phyloP scores from a whole-genome alignment of 2,329 filamentous ascomycete genomes.

The Simplicillium sp. region DNA sequence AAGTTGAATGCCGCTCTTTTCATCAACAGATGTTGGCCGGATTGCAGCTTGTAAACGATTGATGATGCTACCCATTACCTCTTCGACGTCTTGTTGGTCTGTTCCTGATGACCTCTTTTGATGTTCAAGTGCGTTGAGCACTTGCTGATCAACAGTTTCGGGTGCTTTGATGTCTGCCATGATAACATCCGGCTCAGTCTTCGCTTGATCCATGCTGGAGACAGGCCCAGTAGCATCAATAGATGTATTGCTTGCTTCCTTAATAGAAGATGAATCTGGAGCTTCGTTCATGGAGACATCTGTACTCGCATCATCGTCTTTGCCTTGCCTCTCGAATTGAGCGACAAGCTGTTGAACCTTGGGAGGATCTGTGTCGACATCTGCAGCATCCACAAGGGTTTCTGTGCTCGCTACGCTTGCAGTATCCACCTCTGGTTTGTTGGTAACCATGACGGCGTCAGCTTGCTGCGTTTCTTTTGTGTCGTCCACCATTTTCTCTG shows the following conservation, averaged over 20 bases:
- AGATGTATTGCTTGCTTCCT: too few relatives aligned
- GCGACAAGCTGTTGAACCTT: too few relatives aligned
- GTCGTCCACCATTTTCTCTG: too few relatives aligned
- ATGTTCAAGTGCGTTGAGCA: conserved; percentile 34
- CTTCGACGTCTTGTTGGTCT: conserved; percentile 88
- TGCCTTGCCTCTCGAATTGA: conserved; percentile 1
- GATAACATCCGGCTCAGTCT: conserved; percentile 12
- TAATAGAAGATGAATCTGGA: too few relatives aligned
- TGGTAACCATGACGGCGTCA: conserved; percentile 8
- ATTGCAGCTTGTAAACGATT: conserved; percentile 88
- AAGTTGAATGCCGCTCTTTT: conserved; percentile 61
- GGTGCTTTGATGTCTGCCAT: conserved; percentile 21
- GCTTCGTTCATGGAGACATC: neutral
- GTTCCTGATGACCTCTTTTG: conserved; percentile 39
- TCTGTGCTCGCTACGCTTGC: conserved; percentile 40
- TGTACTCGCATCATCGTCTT: neutral
- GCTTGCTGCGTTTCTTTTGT: conserved; percentile 12
- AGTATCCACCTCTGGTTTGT: conserved; percentile 19
- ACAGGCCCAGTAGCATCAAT: too few relatives aligned
- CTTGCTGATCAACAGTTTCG: conserved; percentile 34
- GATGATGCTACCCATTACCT: conserved; percentile 88
- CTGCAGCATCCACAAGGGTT: conserved; percentile 37
- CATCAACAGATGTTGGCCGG: conserved; percentile 53
- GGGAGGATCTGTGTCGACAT: conserved; percentile 13
- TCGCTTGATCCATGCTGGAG: conserved; percentile 5